A percentile compares a stretch with the other conserved stretches of the same genome.
Evolutionary conservation across 2,329 filamentous ascomycete genomes (phyloP).

Genomic region (Clonostachys rosea): DNA sequence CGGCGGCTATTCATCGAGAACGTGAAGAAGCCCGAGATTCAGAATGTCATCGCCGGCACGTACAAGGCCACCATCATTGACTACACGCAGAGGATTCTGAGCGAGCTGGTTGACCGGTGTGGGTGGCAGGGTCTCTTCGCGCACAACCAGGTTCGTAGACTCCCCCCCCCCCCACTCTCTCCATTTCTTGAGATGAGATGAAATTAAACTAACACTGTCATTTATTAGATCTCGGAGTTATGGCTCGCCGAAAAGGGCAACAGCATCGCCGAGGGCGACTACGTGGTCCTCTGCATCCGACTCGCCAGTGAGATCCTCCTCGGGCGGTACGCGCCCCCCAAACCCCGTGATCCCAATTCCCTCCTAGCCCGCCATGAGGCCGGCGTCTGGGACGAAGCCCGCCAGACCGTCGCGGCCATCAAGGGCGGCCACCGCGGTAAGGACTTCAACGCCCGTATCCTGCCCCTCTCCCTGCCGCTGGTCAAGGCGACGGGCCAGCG

Average conservation of each 20-base stretch:
- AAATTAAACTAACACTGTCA: no score
- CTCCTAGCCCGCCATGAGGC: constrained; percentile 13
- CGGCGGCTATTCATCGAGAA: no score
- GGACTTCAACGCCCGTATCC: constrained; percentile 10
- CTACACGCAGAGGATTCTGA: constrained; percentile 3
- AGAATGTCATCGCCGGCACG: no score
- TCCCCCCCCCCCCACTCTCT: no score
- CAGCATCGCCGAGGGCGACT: constrained; percentile 17
- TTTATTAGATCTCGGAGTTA: constrained; percentile 9
- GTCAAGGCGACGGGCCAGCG: constrained; percentile 15
- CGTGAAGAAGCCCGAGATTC: no score
- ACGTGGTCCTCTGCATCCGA: constrained; percentile 16
- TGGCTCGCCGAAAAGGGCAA: constrained; percentile 9
- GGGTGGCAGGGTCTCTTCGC: constrained; percentile 18
- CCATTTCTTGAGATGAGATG: no score
- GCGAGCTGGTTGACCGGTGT: constrained; percentile 16
- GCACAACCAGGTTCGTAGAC: constrained; percentile 9
- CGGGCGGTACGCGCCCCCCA: constrained; percentile 12
- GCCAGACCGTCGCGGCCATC: not conserved
- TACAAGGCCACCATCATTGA: not conserved
- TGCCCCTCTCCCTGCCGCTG: constrained; percentile 14
- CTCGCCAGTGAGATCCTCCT: constrained; percentile 16
- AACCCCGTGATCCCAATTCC: constrained; percentile 2
- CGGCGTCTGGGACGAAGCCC: not conserved
- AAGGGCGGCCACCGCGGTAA: constrained; percentile 7